phyloP scores from a whole-genome alignment of 1,284 basidiomycete genomes.

The Mrakiaceae sp. region DNA sequence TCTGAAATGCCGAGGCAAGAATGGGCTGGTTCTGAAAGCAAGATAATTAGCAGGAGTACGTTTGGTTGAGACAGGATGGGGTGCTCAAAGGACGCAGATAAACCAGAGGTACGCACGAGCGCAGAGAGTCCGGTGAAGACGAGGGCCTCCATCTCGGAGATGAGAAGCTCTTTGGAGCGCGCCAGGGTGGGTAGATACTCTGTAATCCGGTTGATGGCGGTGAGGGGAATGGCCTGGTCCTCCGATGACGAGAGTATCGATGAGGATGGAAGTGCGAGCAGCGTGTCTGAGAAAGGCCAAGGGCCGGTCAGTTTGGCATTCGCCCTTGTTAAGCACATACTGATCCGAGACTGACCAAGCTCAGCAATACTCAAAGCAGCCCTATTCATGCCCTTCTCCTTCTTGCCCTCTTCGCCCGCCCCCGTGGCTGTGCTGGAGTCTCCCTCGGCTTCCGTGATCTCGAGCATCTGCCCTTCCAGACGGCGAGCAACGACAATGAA shows the following conservation, averaged over 20 bases:
- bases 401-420: slow-evolving; percentile 51
- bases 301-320: no score
- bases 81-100: not conserved
- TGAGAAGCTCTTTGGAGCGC: slow-evolving; percentile 54
- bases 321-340: no score
- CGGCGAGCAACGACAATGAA: slow-evolving; percentile 70
- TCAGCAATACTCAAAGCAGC: slow-evolving; percentile 84
- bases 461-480: slow-evolving; percentile 65
- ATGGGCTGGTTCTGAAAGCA: slow-evolving; percentile 64
- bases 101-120: slow-evolving; percentile 43
- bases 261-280: not conserved
- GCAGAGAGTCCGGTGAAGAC: slow-evolving; percentile 61
- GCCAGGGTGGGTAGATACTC: slow-evolving; percentile 60
- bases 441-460: slow-evolving; percentile 37
- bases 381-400: slow-evolving; percentile 72
- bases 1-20: slow-evolving; percentile 83
- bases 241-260: not conserved
- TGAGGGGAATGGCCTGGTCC: slow-evolving; percentile 43
- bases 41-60: not conserved
- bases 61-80: not conserved
- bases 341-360: slow-evolving; percentile 46
- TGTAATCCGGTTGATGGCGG: slow-evolving; percentile 56
- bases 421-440: slow-evolving; percentile 22
- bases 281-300: not conserved
- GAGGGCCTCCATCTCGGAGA: slow-evolving; percentile 77